Percentiles rank a stretch among this genome's conserved stretches.
phyloP scores from a whole-genome alignment of 495 filamentous ascomycete species.

The Penicillium alfredii region DNA sequence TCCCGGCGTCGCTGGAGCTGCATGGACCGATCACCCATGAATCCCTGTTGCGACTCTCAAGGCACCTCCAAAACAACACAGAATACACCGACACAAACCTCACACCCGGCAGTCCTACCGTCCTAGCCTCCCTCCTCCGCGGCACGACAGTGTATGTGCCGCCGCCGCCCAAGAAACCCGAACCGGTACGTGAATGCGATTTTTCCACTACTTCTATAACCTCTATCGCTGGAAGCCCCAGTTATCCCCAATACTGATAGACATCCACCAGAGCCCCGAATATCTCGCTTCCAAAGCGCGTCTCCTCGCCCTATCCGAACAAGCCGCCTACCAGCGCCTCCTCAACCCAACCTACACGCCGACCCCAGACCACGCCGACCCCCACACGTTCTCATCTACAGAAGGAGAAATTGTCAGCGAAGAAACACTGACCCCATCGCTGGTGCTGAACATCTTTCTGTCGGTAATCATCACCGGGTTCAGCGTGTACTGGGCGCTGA shows the following conservation, averaged over 20 bases:
- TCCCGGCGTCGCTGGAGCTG: conserved; percentile 35
- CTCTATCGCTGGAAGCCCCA: too few species aligned
- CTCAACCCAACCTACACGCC: conserved; percentile 39
- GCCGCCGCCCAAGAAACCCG: conserved; percentile 68
- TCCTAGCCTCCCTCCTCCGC: conserved; percentile 60
- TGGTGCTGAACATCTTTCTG: conserved; percentile 45
- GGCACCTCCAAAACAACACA: conserved; percentile 33
- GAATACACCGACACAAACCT: conserved; percentile 7
- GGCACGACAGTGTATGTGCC: conserved; percentile 70
- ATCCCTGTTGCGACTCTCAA: conserved; percentile 66
- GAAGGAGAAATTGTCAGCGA: neutral
- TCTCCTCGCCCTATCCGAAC: conserved; percentile 73
- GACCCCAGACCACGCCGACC: conserved; percentile 40
- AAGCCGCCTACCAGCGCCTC: conserved; percentile 72
- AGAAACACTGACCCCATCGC: conserved; percentile 35
- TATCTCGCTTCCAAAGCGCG: conserved; percentile 86
- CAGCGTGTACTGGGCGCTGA: conserved; percentile 45
- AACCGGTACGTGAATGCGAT: conserved; percentile 62
- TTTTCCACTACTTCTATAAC: neutral
- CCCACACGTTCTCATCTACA: conserved; percentile 6
- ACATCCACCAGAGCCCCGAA: conserved; percentile 81
- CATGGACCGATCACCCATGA: conserved; percentile 74
- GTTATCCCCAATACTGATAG: too few species aligned
- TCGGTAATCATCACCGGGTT: conserved; percentile 43
- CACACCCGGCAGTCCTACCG: conserved; percentile 14